Percentiles rank a stretch among this genome's conserved stretches.
Conservation (phyloP, 192 early-diverging fungal genomes). For the Mortierella hygrophila region DNA sequence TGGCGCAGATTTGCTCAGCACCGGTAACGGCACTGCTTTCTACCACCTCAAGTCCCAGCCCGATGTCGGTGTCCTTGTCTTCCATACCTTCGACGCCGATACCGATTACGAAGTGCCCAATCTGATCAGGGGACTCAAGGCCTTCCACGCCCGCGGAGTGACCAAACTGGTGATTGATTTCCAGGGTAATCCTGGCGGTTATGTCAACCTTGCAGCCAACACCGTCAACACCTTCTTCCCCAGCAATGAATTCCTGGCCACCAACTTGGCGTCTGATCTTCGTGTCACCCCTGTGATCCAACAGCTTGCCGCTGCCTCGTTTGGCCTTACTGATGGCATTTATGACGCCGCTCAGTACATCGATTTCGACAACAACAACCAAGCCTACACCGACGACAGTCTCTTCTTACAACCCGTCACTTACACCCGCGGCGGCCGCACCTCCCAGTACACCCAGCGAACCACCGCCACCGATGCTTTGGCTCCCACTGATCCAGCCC, state of each 20-base stretch:
- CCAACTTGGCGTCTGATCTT: slow-evolving; percentile 4
- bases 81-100: background rate
- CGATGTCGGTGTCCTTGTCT: slow-evolving; percentile 36
- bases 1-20: background rate
- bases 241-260: background rate
- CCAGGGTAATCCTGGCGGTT: slow-evolving; percentile 27
- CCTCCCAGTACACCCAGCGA: background rate
- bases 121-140: background rate
- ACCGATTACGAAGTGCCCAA: background rate
- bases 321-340: background rate
- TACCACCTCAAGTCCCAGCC: slow-evolving; percentile 22
- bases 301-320: background rate
- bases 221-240: slow-evolving; percentile 26
- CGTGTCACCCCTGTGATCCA: background rate
- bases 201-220: slow-evolving; percentile 7
- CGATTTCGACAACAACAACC: background rate
- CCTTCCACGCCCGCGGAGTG: background rate
- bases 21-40: slow-evolving; percentile 13
- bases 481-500: background rate
- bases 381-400: background rate
- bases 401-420: slow-evolving; percentile 4
- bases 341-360: slow-evolving; percentile 6
- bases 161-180: slow-evolving; percentile 38
- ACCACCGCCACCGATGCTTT: background rate
- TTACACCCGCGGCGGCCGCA: slow-evolving; percentile 10